Conservation (phyloP, 352 stramenopile species). For the Halophytophthora polymorphica region DNA sequence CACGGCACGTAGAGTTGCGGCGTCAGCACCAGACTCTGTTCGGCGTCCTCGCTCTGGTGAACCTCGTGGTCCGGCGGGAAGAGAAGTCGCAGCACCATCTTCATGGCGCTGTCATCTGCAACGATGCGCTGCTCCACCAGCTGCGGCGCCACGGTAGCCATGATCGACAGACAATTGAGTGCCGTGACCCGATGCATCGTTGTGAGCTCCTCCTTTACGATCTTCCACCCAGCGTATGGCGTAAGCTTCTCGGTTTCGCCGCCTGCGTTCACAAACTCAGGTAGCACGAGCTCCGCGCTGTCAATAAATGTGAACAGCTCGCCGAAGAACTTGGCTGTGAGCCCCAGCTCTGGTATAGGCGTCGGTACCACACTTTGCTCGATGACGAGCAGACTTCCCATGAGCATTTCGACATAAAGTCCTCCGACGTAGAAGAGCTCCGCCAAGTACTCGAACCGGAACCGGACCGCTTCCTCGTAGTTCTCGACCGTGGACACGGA, state of each 20-base stretch:
- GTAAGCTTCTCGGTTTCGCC: constrained; percentile 28
- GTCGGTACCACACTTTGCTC: constrained; percentile 45
- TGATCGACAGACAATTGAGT: constrained; percentile 64
- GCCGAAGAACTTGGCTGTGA: constrained; percentile 65
- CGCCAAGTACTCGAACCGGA: constrained; percentile 68
- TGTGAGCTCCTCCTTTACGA: constrained; percentile 41
- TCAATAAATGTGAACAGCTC: constrained; percentile 81
- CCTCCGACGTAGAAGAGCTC: constrained; percentile 63
- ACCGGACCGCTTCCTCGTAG: constrained; percentile 49
- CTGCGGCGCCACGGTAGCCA: constrained; percentile 44
- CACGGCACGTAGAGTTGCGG: constrained; percentile 62
- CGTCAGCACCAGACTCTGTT: constrained; percentile 49
- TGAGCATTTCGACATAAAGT: constrained; percentile 75
- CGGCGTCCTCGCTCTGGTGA: constrained; percentile 51
- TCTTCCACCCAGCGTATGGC: constrained; percentile 59
- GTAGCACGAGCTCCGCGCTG: constrained; percentile 46
- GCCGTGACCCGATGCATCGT: constrained; percentile 57
- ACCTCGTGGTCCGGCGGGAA: constrained; percentile 81
- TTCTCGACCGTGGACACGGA: constrained; percentile 29
- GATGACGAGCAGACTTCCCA: constrained; percentile 64
- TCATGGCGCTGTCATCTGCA: constrained; percentile 52
- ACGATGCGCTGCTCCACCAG: constrained; percentile 63
- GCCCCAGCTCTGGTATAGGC: constrained; percentile 43
- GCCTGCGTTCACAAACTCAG: constrained; percentile 25
- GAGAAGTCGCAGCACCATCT: constrained; percentile 68